Base-by-base conservation (phyloP, 495 filamentous ascomycete genomes). In the Wilcoxina mikolae region DNA sequence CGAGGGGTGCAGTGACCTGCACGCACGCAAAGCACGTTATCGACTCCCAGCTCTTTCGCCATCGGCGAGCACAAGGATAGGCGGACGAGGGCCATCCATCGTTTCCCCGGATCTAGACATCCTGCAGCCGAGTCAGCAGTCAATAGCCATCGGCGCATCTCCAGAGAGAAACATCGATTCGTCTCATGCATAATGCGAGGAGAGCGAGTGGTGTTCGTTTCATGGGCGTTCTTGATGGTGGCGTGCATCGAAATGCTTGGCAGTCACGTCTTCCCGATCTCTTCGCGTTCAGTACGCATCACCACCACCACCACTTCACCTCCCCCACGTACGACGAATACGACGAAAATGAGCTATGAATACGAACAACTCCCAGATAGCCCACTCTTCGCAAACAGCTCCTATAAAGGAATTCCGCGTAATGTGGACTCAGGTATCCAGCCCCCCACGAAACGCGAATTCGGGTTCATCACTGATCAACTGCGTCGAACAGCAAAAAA, bases 351-450 rank as follows among this genome's bases (percentile, higher is more conserved):
- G 47, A 50, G 47, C 47, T 17, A 50, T 50, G 43, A 46, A 18
- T 7, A 24, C 20, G 35, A 39, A 39, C 20, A 39, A 3, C n/a
- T 18, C 43, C 42, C 42, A 45, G 4, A 53, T 53, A n/a, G 18
- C 38, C 31, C 53, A 56, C 28, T 20, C 26, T 12, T 50, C 49
- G 28, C 62, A 65, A 42, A 61, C 63, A 9, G 62, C 63, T 24
- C 58, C 53, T 18, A 53, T 65, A 28, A 58, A 62, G 15, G 63
- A 65, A 47, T 65, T 58, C 54, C 58, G 63, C 5, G 53, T 65
- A 56, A 52, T 65, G 22, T 65, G 62, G 62, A 65, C 62, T 47
- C 29, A 56, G 43, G 61, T 64, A 60, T 20, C 55, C 33, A 18
- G 22, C 27, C 48, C 20, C 18, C 48, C 27, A 12, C 33, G 12